Conservation (phyloP, 345 rosid genomes). For the Linum lewisii region DNA sequence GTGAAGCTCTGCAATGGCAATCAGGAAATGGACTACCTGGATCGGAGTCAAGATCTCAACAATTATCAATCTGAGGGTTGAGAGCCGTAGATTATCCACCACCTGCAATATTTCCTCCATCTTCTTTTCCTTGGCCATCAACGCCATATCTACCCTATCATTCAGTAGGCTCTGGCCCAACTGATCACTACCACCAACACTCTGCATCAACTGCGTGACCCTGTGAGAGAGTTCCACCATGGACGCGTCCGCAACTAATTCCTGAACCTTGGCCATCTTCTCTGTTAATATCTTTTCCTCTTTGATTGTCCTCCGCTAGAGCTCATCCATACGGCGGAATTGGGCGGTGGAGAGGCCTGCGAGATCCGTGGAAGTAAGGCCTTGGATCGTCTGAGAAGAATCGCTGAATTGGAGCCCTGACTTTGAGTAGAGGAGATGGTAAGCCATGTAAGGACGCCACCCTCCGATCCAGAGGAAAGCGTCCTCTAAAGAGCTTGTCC, state of each 20-base stretch:
- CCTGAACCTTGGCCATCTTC: slow-evolving; percentile 33
- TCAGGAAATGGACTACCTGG: slow-evolving; percentile 2
- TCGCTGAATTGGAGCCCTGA: slow-evolving; percentile 33
- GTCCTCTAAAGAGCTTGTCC: slow-evolving; percentile 37
- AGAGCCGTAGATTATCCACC: slow-evolving; percentile 39
- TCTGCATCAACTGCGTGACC: slow-evolving; percentile 16
- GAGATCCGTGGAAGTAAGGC: slow-evolving; percentile 16
- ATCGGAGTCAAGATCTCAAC: not conserved
- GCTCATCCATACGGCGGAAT: slow-evolving; percentile 21
- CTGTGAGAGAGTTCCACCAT: slow-evolving; percentile 37
- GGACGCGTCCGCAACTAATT: slow-evolving; percentile 30
- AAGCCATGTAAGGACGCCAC: slow-evolving; percentile 47
- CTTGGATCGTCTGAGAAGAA: not conserved
- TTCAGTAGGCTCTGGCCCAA: no score
- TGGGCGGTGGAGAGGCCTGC: slow-evolving; percentile 29
- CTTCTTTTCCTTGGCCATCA: slow-evolving; percentile 20
- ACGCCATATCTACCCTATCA: slow-evolving; percentile 13
- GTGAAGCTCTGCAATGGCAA: not conserved
- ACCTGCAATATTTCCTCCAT: slow-evolving; percentile 18
- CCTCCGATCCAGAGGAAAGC: slow-evolving; percentile 45
- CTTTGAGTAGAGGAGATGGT: slow-evolving; percentile 42
- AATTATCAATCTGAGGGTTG: slow-evolving; percentile 17
- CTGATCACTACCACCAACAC: not conserved
- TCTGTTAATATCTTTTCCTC: slow-evolving; percentile 32
- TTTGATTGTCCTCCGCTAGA: slow-evolving; percentile 15